phyloP scores from a whole-genome alignment of 176 grass and related monocot species.

The Pharus latifolius region DNA sequence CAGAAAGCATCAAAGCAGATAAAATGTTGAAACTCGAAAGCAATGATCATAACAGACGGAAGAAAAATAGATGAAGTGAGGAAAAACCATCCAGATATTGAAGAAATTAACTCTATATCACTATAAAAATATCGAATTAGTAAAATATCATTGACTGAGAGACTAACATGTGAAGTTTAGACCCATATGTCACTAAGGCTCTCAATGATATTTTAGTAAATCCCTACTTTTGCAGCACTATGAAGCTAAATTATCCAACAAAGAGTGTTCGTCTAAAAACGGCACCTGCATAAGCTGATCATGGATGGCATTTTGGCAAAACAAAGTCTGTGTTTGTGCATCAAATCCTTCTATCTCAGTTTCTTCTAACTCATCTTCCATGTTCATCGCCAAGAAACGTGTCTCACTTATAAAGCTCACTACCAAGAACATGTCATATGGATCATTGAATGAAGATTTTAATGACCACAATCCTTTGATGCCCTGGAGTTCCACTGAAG shows the following conservation, averaged over 20 bases:
- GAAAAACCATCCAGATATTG: no score
- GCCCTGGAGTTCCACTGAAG: constrained; percentile 59
- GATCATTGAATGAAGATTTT: constrained; percentile 36
- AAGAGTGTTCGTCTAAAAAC: no score
- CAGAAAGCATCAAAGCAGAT: background rate
- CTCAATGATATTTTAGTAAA: no score
- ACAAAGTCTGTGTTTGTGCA: constrained; percentile 51
- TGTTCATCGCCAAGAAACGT: constrained; percentile 52
- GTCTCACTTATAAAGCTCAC: constrained; percentile 64
- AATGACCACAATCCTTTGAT: constrained; percentile 63
- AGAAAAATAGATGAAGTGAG: background rate
- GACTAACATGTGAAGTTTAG: no score
- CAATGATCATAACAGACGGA: background rate
- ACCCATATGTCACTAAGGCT: no score
- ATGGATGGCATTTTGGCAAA: constrained; percentile 47
- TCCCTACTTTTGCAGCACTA: no score
- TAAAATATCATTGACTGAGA: no score
- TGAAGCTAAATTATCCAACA: no score
- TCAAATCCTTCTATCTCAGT: constrained; percentile 62
- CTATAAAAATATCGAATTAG: no score
- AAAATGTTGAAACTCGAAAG: background rate
- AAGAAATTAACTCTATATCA: no score
- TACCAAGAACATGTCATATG: constrained; percentile 53
- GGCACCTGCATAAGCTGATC: constrained; percentile 60
- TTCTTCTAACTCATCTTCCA: constrained; percentile 58